A percentile compares a stretch with the other conserved stretches of the same genome.
phyloP scores from a whole-genome alignment of 2,329 filamentous ascomycete species.

The Xenoacremonium recifei region DNA sequence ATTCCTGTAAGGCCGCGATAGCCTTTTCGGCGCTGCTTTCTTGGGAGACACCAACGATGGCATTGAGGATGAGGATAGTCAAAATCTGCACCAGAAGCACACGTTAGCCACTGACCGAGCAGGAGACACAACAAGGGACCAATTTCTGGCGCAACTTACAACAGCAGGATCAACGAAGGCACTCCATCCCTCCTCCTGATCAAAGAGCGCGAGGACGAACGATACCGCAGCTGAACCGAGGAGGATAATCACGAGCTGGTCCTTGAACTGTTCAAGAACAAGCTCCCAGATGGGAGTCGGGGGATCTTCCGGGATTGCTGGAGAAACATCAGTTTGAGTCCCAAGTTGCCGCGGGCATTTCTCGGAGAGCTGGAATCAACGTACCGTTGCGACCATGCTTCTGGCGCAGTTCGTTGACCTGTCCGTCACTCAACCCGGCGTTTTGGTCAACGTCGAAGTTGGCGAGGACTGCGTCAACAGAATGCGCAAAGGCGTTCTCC shows the following conservation, averaged over 20 bases:
- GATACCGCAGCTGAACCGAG: constrained; percentile 91
- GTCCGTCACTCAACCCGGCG: constrained; percentile 57
- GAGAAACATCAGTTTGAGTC: constrained; percentile 12
- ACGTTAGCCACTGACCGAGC: constrained; percentile 6
- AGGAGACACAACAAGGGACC: neutral
- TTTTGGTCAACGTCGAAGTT: constrained; percentile 55
- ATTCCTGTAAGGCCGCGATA: constrained; percentile 96
- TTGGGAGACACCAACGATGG: constrained; percentile 95
- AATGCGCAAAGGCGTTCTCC: constrained; percentile 62
- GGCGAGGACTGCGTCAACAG: constrained; percentile 57
- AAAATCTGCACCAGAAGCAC: constrained; percentile 65
- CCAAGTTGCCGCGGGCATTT: constrained; percentile 9
- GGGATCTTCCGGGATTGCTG: constrained; percentile 77
- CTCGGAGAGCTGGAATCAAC: constrained; percentile 22
- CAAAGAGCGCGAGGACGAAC: constrained; percentile 88
- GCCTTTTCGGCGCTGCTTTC: constrained; percentile 98
- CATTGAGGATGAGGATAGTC: constrained; percentile 94
- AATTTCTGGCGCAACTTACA: constrained; percentile 55
- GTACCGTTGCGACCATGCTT: constrained; percentile 68
- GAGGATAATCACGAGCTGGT: constrained; percentile 94
- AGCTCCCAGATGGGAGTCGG: constrained; percentile 96
- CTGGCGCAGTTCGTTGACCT: constrained; percentile 52
- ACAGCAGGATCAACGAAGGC: constrained; percentile 96
- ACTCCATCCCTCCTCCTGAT: constrained; percentile 91
- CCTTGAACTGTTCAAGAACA: constrained; percentile 97